Percentiles rank a stretch among this genome's conserved stretches.
Conservation (phyloP, 352 stramenopile species). For the Phytophthora uliginosa region DNA sequence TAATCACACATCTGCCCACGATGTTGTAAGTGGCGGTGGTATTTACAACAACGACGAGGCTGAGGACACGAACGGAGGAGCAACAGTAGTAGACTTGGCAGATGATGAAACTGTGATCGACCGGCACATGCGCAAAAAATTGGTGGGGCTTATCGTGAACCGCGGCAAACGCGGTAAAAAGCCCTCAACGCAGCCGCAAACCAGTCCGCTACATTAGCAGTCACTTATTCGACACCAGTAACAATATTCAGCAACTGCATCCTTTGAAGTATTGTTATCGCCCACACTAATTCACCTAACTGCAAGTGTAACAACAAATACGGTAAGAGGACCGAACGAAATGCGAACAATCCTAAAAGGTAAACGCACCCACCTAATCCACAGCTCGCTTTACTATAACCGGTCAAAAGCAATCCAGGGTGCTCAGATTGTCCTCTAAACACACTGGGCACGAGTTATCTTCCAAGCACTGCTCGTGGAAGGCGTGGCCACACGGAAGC, state of each 20-base stretch:
- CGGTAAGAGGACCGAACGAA: not conserved
- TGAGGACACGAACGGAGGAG: constrained; percentile 29
- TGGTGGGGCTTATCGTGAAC: constrained; percentile 86
- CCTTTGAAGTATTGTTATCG: constrained; percentile 10
- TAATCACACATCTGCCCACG: constrained; percentile 22
- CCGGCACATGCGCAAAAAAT: constrained; percentile 85
- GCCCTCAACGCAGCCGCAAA: constrained; percentile 24
- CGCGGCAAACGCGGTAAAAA: constrained; percentile 82
- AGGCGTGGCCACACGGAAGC: constrained; percentile 86
- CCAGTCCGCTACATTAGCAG: constrained; percentile 33
- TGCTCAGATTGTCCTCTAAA: constrained; percentile 66
- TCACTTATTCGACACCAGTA: constrained; percentile 19
- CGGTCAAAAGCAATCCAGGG: constrained; percentile 49
- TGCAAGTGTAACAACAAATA: not conserved
- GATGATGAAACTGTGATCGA: constrained; percentile 81
- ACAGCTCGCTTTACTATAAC: not conserved
- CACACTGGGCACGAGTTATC: constrained; percentile 78
- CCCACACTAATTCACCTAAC: constrained; percentile 2
- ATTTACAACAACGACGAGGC: constrained; percentile 40
- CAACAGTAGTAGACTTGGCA: constrained; percentile 49
- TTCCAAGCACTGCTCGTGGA: constrained; percentile 70
- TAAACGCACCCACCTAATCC: not conserved
- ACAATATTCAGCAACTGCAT: constrained; percentile 35
- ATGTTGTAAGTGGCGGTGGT: constrained; percentile 25
- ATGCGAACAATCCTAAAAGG: not conserved